These are phyloP conservation scores for Aspergillus persii DNA, from an alignment of 2,329 filamentous ascomycete species.

Conservation along the genomic window DNA sequence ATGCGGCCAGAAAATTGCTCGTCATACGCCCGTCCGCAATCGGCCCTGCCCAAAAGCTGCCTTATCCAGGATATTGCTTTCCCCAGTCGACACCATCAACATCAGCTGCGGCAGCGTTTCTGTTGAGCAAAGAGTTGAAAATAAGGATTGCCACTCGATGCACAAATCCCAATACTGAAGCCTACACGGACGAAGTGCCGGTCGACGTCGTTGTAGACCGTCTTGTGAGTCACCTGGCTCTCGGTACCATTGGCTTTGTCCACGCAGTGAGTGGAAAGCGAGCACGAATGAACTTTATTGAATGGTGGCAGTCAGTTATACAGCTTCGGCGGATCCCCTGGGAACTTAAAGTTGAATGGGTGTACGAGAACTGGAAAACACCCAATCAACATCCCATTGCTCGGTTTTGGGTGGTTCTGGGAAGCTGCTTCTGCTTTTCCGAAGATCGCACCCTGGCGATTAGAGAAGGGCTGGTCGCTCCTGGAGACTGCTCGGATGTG, in stretches of 20 bases:
- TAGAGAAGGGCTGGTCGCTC: background rate
- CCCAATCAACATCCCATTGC: background rate
- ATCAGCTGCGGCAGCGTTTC: conserved; percentile 9
- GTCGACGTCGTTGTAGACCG: conserved; percentile 26
- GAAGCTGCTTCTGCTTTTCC: background rate
- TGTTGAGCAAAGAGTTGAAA: too few species aligned
- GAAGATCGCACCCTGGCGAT: background rate
- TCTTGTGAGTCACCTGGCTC: conserved; percentile 2
- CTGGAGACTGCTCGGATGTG: background rate
- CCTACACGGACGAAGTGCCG: conserved; percentile 24
- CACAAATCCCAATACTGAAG: conserved; percentile 17
- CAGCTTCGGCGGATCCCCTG: background rate
- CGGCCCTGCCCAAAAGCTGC: conserved; percentile 21
- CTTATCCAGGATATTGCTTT: conserved; percentile 20
- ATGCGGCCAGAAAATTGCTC: conserved; percentile 6
- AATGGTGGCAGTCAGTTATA: background rate
- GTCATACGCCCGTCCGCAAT: conserved; percentile 22
- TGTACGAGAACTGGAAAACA: background rate
- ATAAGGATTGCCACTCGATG: conserved; percentile 14
- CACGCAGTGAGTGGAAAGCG: background rate
- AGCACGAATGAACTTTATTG: background rate
- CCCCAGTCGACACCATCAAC: conserved; percentile 18
- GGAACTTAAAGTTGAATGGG: background rate
- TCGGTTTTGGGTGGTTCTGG: background rate
- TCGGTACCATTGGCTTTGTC: background rate